phyloP scores from a whole-genome alignment of 2,329 filamentous ascomycete species.

The Escovopsis weberi region DNA sequence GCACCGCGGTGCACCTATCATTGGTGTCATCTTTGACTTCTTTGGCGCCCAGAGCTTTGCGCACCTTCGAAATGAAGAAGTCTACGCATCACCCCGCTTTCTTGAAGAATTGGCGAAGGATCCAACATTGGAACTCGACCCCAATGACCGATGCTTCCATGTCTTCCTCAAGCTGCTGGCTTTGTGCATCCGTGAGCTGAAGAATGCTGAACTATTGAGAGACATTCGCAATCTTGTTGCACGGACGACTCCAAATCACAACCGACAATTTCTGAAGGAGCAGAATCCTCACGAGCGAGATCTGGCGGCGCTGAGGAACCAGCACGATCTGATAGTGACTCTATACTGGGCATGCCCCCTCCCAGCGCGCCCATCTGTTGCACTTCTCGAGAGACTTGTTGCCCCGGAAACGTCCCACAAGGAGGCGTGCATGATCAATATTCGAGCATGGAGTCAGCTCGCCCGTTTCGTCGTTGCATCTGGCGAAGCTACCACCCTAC shows the following conservation, averaged over 20 bases:
- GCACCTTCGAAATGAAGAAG: slow-evolving; percentile 51
- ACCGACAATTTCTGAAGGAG: slow-evolving; percentile 49
- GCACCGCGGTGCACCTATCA: slow-evolving; percentile 40
- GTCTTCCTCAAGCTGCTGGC: slow-evolving; percentile 52
- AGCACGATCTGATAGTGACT: slow-evolving; percentile 53
- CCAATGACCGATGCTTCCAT: slow-evolving; percentile 49
- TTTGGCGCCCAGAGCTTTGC: slow-evolving; percentile 48
- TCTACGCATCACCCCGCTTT: slow-evolving; percentile 44
- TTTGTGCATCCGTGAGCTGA: slow-evolving; percentile 38
- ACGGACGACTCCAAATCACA: slow-evolving; percentile 50
- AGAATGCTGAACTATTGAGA: slow-evolving; percentile 32
- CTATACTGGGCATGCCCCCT: slow-evolving; percentile 49
- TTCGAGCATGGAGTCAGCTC: slow-evolving; percentile 49
- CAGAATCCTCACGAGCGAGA: slow-evolving; percentile 44
- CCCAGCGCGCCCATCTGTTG: slow-evolving; percentile 36
- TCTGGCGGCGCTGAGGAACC: slow-evolving; percentile 49
- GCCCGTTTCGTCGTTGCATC: slow-evolving; percentile 41
- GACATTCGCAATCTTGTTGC: slow-evolving; percentile 47
- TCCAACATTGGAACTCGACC: slow-evolving; percentile 34
- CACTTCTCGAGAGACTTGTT: slow-evolving; percentile 45
- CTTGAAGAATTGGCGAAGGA: slow-evolving; percentile 36
- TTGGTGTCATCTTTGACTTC: slow-evolving; percentile 52
- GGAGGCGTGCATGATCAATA: slow-evolving; percentile 49
- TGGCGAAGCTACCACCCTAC: slow-evolving; percentile 30
- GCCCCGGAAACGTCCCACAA: slow-evolving; percentile 46